Base-by-base conservation (phyloP, 2,329 filamentous ascomycete species). In the Ceratocystis albifundus region DNA sequence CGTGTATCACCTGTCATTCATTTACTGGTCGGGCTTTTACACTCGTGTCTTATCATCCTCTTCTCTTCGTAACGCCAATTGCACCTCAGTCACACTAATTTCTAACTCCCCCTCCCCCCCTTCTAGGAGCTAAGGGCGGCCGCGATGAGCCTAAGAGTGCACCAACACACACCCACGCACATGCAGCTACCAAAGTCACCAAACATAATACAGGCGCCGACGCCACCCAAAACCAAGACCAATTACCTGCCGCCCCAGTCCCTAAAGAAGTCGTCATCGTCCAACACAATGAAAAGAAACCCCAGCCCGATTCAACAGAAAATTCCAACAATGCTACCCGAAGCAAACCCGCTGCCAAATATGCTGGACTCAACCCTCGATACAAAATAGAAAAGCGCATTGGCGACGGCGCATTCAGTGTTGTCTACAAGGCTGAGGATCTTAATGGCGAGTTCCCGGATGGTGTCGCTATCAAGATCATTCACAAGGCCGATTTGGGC, bases 401-500 rank as follows among this genome's bases (percentile, higher is more conserved):
- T 93, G 94, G 94, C 70, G 94, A 97, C 71, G 94, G 94, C 69
- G 94, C 94, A 68, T 99, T 99, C 81, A 97, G 93, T 80, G 97
- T 97, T 73, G 94, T 99, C 70, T 99, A 97, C 77, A 87, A 90
- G 48, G 94, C 94, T 46, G 84, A 82, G 71, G 94, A 99, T 75
- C 75, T 78, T 59, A 82, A 85, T 4, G 88, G 89, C 50, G 80
- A 86, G 69, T 83, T 84, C 69, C 85, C 84, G 70, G 88, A 97
- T 74, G 64, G 65, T 36, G 91, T 94, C 44, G 94, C 93, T 71
- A 97, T 99, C 82, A 99, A 99, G 77, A 94, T 99, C 64, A 94
- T 99, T 70, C 88, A 94, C 74, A 97, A 97, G 79, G 97, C 90
- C 75, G 94, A 99, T 78, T 96, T 99, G 90, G 97, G 96, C 78